Base-by-base conservation (phyloP, 345 rosid genomes). In the Lepidium didymum region DNA sequence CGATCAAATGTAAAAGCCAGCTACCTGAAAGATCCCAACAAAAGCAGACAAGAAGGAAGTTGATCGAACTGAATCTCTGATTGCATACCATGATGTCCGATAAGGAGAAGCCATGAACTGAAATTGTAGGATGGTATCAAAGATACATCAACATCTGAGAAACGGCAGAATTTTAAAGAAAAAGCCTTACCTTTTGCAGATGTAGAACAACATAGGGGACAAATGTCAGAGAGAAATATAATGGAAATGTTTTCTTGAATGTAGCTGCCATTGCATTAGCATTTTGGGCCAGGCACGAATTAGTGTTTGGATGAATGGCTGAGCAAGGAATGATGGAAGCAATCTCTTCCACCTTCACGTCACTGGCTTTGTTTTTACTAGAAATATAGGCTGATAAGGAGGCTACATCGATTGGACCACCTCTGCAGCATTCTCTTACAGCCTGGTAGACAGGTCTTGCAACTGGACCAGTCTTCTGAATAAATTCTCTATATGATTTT, bases 401-500 rank as follows among this genome's bases (percentile, higher is more conserved):
- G 40, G 87, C 86, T 73, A 91, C 76, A 77, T 89, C 88, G 66
- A 91, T 76, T 8, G 93, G 90, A 49, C 84, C 86, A 74, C 94
- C 96, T 82, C 99, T 86, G 81, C 99, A 91, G 82, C 78, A 81
- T 16, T 91, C 93, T 81, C 87, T 84, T 16, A 95, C 96, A 64
- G 99, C 92, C 80, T 86, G 89, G 79, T 95, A 95, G 6, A 86
- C 92, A 63, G 97, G 96, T 5, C 75, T 80, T 21, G 90, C 87
- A 70, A 91, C 96, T 58, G 99, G 99, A 52, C 99, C 97, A 18
- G 99, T 95, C 78, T 91, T 91, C 80, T 91, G 97, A 74, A 95
- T 95, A 51, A 91, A 95, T 72, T 91, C 93, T 73, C 78, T 88
- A 81, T 95, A 95, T 69, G 97, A 78, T 81, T 87, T 86, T 34